These are phyloP conservation scores for Hymenoscyphus salicellus DNA, from an alignment of 2,329 filamentous ascomycete genomes.

Conservation along the genomic window DNA sequence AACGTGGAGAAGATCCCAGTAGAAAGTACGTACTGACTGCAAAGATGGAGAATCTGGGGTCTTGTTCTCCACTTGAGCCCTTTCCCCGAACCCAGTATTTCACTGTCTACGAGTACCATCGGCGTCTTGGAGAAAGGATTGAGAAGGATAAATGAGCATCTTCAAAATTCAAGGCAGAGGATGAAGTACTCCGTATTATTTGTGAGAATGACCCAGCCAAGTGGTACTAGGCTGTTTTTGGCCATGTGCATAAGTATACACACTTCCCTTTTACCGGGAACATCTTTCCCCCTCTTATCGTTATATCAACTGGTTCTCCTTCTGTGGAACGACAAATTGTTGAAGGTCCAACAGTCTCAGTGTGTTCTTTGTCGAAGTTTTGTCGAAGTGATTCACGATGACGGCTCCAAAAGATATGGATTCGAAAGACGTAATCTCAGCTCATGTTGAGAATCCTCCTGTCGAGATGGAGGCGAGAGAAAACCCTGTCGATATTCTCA, in stretches of 20 bases:
- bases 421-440: conserved; percentile 13
- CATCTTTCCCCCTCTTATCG: background rate
- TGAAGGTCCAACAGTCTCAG: background rate
- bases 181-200: background rate
- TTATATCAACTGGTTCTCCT: background rate
- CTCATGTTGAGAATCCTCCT: conserved; percentile 14
- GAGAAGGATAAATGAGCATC: background rate
- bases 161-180: background rate
- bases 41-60: background rate
- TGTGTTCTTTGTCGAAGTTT: background rate
- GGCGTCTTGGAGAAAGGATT: background rate
- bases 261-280: conserved; percentile 2
- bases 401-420: conserved; percentile 3
- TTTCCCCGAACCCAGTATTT: background rate
- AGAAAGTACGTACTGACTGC: background rate
- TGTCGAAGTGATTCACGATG: background rate
- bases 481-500: conserved; percentile 14
- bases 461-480: conserved; percentile 3
- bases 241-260: conserved; percentile 10
- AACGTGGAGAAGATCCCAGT: background rate
- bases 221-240: background rate
- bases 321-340: background rate
- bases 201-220: background rate
- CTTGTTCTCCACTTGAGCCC: background rate
- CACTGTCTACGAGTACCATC: background rate